These are phyloP conservation scores for Coniophora puteana DNA, from an alignment of 1,284 basidiomycete species.

Conservation along the genomic window DNA sequence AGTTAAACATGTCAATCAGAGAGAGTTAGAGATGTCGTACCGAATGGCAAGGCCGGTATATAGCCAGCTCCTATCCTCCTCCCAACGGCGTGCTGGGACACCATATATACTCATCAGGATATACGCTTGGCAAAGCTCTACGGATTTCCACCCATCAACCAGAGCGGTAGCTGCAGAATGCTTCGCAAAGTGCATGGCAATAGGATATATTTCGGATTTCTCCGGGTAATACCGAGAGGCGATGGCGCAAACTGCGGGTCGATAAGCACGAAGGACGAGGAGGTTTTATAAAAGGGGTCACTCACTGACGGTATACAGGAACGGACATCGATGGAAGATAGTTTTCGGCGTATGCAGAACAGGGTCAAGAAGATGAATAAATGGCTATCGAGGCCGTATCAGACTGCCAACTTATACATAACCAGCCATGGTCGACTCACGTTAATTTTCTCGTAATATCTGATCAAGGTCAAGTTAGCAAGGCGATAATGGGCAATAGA, in stretches of 20 bases:
- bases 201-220: slow-evolving; percentile 77
- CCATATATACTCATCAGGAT: slow-evolving; percentile 78
- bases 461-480: slow-evolving; percentile 17
- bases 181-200: slow-evolving; percentile 86
- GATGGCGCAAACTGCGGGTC: slow-evolving; percentile 65
- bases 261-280: background rate
- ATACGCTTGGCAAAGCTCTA: slow-evolving; percentile 57
- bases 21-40: slow-evolving; percentile 28
- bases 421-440: slow-evolving; percentile 35
- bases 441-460: slow-evolving; percentile 70
- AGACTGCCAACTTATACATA: slow-evolving; percentile 1
- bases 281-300: slow-evolving; percentile 16
- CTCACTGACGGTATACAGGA: slow-evolving; percentile 79
- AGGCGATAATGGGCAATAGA: background rate
- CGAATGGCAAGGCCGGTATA: slow-evolving; percentile 79
- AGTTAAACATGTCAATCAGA: background rate
- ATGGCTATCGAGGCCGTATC: slow-evolving; percentile 43
- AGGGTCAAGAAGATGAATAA: slow-evolving; percentile 72
- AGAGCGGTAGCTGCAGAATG: slow-evolving; percentile 76
- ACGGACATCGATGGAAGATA: slow-evolving; percentile 76
- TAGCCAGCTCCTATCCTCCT: slow-evolving; percentile 79
- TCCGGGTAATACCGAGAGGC: slow-evolving; percentile 71
- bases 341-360: slow-evolving; percentile 67
- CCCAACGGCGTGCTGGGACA: slow-evolving; percentile 76
- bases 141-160: slow-evolving; percentile 75